These are phyloP conservation scores for Aegilops longissima DNA, from an alignment of 176 grass and related monocot species.

Conservation along the genomic window DNA sequence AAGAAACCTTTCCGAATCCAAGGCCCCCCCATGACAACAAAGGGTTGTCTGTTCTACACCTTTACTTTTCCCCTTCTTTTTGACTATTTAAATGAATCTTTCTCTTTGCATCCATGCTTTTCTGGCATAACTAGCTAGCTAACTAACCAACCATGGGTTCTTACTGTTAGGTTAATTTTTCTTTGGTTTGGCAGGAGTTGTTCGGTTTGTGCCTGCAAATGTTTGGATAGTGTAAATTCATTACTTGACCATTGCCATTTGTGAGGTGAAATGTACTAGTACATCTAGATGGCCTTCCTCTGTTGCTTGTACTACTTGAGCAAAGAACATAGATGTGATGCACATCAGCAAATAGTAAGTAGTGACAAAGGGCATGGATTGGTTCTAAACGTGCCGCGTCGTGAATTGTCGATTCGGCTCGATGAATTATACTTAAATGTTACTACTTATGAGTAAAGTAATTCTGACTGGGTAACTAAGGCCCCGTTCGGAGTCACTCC, in stretches of 20 bases:
- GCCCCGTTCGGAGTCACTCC: no score
- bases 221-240: constrained; percentile 7
- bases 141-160: not conserved
- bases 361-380: not conserved
- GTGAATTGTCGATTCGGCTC: not conserved
- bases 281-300: constrained; percentile 11
- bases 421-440: not conserved
- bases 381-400: not conserved
- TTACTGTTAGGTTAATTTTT: not conserved
- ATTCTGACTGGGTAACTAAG: not conserved
- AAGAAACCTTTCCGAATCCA: constrained; percentile 26
- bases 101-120: constrained; percentile 11
- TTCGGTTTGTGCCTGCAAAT: constrained; percentile 3
- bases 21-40: constrained; percentile 27
- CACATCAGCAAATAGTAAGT: not conserved
- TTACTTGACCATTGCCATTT: not conserved
- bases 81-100: constrained; percentile 41
- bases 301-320: constrained; percentile 19
- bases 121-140: not conserved
- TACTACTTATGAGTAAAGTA: not conserved
- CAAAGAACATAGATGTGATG: constrained; percentile 12
- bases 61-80: constrained; percentile 30
- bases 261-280: not conserved
- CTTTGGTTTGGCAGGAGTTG: constrained; percentile 30
- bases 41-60: constrained; percentile 16